Conservation (phyloP, 2,329 filamentous ascomycete species). For the Stagonosporopsis rhizophila region DNA sequence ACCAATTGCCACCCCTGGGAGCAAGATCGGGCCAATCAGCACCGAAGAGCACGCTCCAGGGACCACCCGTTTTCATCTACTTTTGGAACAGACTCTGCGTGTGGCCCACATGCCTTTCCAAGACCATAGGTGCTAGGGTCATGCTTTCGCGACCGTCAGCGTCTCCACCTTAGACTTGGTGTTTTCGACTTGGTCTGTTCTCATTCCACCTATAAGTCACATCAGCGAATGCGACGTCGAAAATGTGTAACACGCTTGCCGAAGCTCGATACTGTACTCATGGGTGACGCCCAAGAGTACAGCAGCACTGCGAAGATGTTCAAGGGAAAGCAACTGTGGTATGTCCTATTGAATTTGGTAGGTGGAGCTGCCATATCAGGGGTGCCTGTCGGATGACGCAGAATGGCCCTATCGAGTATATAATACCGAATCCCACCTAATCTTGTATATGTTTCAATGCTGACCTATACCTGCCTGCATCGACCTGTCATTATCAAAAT, state of each 20-base stretch:
- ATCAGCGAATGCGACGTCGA: too few species aligned
- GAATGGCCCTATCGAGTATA: too few species aligned
- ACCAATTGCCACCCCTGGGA: neutral
- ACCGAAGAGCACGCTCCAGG: neutral
- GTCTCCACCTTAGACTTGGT: neutral
- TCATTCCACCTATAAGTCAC: neutral
- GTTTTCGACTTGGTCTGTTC: neutral
- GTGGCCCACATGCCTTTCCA: constrained; percentile 6
- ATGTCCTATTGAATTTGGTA: too few species aligned
- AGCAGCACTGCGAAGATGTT: neutral
- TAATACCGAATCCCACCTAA: too few species aligned
- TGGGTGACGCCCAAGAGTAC: neutral
- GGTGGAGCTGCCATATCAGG: too few species aligned
- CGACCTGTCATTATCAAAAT: too few species aligned
- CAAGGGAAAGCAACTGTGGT: neutral
- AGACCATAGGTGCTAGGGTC: neutral
- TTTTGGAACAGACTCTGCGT: constrained; percentile 13
- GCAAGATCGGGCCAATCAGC: constrained; percentile 5
- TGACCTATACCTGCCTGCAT: too few species aligned
- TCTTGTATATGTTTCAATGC: too few species aligned
- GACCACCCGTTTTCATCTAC: constrained; percentile 1
- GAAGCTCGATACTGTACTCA: neutral
- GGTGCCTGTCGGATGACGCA: too few species aligned
- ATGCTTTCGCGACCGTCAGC: neutral
- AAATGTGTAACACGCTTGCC: neutral